These are phyloP conservation scores for Penicillium maclennaniae DNA, from an alignment of 495 filamentous ascomycete species.

Conservation along the genomic window DNA sequence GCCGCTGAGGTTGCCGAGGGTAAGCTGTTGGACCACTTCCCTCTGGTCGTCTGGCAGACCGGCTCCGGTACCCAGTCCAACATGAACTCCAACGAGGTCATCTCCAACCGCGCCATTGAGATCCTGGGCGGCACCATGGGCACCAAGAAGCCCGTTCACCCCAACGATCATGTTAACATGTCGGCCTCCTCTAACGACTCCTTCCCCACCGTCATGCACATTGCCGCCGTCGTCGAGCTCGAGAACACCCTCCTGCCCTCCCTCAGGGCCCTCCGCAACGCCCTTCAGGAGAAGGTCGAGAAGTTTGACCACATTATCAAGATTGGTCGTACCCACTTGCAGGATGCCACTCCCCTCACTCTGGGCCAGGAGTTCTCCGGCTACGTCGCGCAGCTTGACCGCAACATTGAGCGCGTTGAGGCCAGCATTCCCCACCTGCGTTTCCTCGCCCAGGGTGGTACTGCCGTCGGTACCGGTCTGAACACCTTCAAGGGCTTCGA, in stretches of 20 bases:
- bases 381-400: conserved; percentile 90
- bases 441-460: conserved; percentile 90
- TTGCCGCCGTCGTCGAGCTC: conserved; percentile 91
- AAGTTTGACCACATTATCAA: conserved; percentile 92
- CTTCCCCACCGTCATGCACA: conserved; percentile 99
- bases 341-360: conserved; percentile 94
- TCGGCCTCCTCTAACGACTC: conserved; percentile 98
- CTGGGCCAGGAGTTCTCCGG: conserved; percentile 98
- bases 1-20: conserved; percentile 88
- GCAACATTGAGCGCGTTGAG: conserved; percentile 84
- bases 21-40: conserved; percentile 97
- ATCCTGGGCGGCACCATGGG: conserved; percentile 93
- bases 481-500: conserved; percentile 98
- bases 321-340: conserved; percentile 96
- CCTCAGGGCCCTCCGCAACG: conserved; percentile 73
- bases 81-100: conserved; percentile 99
- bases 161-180: conserved; percentile 99
- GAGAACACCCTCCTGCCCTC: conserved; percentile 80
- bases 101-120: conserved; percentile 98
- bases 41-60: conserved; percentile 98
- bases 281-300: conserved; percentile 84
- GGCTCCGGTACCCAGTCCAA: conserved; percentile 98
- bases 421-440: conserved; percentile 76
- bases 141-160: conserved; percentile 95
- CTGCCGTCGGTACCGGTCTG: conserved; percentile 93